Evolutionary conservation across 768 basidiomycete genomes (phyloP).

Genomic region (Macrolepiota albuminosa): DNA sequence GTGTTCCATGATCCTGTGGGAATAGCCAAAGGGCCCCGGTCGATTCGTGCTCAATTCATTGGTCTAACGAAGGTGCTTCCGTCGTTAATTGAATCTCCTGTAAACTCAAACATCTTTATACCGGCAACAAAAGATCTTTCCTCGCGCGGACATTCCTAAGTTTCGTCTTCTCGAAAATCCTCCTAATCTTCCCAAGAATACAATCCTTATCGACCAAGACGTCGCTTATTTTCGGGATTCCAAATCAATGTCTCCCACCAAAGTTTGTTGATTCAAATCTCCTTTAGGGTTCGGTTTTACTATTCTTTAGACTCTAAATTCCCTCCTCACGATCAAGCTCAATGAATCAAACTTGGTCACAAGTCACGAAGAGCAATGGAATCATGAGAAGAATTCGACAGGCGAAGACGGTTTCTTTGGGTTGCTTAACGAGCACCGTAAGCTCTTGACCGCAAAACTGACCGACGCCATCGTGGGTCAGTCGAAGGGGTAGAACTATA

Average conservation of each 20-base stretch:
- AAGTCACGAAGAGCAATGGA: constrained; percentile 1
- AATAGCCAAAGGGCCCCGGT: background rate
- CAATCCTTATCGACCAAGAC: background rate
- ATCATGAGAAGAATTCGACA: background rate
- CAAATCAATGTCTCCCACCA: background rate
- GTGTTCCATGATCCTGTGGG: constrained; percentile 5
- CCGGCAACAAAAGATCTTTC: background rate
- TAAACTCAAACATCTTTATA: background rate
- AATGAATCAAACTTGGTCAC: background rate
- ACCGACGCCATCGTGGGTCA: background rate
- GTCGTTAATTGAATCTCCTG: too few relatives aligned
- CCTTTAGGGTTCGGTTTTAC: background rate
- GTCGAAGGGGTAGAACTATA: background rate
- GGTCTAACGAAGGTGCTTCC: background rate
- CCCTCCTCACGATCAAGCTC: background rate
- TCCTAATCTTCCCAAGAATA: background rate
- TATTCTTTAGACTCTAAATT: background rate
- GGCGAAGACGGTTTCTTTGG: constrained; percentile 1
- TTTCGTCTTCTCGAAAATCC: background rate
- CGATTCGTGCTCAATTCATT: constrained; percentile 3
- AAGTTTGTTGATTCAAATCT: background rate
- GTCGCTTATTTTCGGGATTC: background rate
- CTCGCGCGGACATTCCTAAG: background rate
- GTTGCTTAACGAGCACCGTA: constrained; percentile 1
- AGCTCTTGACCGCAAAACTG: background rate